Conservation (phyloP, 2,329 filamentous ascomycete species). For the Aspergillus pseudotamarii region DNA sequence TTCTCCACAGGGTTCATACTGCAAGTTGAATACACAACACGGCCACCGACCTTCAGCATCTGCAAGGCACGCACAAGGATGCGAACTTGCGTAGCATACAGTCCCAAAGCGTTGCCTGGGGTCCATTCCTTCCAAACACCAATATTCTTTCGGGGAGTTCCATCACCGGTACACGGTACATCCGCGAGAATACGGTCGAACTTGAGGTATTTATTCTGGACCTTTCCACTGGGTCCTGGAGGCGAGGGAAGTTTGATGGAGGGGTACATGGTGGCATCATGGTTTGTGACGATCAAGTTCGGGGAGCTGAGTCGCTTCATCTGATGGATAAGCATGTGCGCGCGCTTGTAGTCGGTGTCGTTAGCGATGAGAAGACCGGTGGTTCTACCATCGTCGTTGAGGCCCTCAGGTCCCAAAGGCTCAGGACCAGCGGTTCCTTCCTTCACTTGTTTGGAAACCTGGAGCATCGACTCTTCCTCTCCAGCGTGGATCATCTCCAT, state of each 20-base stretch:
- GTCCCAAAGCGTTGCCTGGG: conserved; percentile 80
- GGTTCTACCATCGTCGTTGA: conserved; percentile 77
- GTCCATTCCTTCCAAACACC: conserved; percentile 96
- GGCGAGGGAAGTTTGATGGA: conserved; percentile 79
- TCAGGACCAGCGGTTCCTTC: conserved; percentile 61
- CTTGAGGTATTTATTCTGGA: conserved; percentile 76
- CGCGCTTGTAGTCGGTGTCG: conserved; percentile 93
- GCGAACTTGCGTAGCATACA: conserved; percentile 83
- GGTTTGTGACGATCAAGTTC: conserved; percentile 95
- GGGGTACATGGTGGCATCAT: conserved; percentile 94
- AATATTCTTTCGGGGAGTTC: conserved; percentile 89
- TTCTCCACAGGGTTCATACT: conserved; percentile 99
- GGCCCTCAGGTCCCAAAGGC: conserved; percentile 52
- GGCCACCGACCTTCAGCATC: conserved; percentile 92
- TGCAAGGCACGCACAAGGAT: conserved; percentile 91
- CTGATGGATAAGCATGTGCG: conserved; percentile 96
- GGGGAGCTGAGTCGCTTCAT: conserved; percentile 96
- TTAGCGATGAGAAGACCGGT: conserved; percentile 94
- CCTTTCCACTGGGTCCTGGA: conserved; percentile 54
- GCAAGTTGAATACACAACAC: conserved; percentile 97
- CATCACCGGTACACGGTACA: conserved; percentile 95
- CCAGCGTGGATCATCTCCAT: conserved; percentile 92
- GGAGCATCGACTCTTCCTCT: conserved; percentile 82
- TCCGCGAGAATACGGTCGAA: conserved; percentile 96
- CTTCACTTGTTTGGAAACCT: conserved; percentile 67